A percentile compares a stretch with the other conserved stretches of the same genome.
These are phyloP conservation scores for Protoeuglena noctilucae DNA, from an alignment of 139 green algal genomes.

Conservation along the genomic window DNA sequence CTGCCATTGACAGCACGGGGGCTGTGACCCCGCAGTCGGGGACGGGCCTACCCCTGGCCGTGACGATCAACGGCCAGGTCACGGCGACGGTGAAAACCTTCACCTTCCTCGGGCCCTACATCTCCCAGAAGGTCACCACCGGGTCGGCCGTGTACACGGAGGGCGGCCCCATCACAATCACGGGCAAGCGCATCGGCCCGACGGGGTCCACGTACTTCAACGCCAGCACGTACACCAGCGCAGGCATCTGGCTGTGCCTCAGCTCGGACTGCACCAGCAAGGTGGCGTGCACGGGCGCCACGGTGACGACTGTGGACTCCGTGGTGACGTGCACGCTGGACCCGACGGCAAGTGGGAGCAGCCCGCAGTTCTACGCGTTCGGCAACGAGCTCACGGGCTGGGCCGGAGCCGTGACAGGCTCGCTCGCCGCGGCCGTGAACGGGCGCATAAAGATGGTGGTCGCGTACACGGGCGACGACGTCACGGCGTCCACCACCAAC, in stretches of 20 bases:
- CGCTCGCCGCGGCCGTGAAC: too few species aligned
- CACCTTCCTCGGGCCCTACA: background rate
- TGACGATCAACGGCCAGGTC: background rate
- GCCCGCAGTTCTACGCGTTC: too few species aligned
- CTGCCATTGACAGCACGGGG: background rate
- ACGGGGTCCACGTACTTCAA: slow-evolving; percentile 2
- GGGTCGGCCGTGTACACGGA: background rate
- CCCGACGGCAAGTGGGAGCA: too few species aligned
- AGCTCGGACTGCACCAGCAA: background rate
- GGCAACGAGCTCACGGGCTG: too few species aligned
- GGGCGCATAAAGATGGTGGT: too few species aligned
- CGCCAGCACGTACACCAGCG: slow-evolving; percentile 1
- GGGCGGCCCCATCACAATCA: slow-evolving; percentile 6
- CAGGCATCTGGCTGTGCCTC: slow-evolving; percentile 3
- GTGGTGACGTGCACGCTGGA: slow-evolving; percentile 1
- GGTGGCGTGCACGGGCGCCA: background rate
- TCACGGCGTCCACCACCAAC: too few species aligned
- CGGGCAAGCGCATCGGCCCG: background rate
- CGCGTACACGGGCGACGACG: too few species aligned
- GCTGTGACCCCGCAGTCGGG: background rate
- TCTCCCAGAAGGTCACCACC: background rate
- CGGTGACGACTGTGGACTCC: slow-evolving; percentile 2
- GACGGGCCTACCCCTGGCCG: background rate
- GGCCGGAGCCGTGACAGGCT: too few species aligned
- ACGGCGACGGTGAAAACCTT: background rate